Conservation (phyloP, 306 rosid species). For the Dicorynia guianensis region DNA sequence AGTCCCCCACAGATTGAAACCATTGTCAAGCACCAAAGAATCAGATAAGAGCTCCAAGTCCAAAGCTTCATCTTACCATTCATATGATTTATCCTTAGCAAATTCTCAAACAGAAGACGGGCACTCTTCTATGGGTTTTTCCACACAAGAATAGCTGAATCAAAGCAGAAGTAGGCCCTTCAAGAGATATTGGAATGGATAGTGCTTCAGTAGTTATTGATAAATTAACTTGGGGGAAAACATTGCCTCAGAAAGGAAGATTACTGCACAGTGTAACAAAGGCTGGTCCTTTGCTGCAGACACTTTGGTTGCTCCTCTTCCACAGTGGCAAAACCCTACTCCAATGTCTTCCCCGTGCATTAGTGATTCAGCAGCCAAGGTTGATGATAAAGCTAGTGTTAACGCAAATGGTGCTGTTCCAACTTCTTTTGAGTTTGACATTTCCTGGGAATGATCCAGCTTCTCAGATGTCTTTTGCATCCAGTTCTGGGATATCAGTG, state of each 20-base stretch:
- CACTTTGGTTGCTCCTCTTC: conserved; percentile 56
- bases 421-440: conserved; percentile 48
- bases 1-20: neutral
- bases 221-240: conserved; percentile 39
- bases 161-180: neutral
- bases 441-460: conserved; percentile 40
- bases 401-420: conserved; percentile 34
- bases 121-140: neutral
- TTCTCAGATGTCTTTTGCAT: conserved; percentile 16
- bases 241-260: conserved; percentile 60
- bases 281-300: conserved; percentile 60
- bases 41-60: conserved; percentile 10
- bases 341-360: conserved; percentile 12
- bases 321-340: conserved; percentile 55
- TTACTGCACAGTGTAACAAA: conserved; percentile 52
- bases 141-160: conserved; percentile 26
- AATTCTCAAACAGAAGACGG: conserved; percentile 31
- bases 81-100: conserved; percentile 42
- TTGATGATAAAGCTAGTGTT: conserved; percentile 23
- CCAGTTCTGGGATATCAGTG: conserved; percentile 8
- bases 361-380: neutral
- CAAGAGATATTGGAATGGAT: conserved; percentile 26
- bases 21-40: conserved; percentile 1
- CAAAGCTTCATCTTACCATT: conserved; percentile 1
- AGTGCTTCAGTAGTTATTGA: conserved; percentile 35